phyloP scores from a whole-genome alignment of 148 eudicot species.

The Rhododendron griersonianum region DNA sequence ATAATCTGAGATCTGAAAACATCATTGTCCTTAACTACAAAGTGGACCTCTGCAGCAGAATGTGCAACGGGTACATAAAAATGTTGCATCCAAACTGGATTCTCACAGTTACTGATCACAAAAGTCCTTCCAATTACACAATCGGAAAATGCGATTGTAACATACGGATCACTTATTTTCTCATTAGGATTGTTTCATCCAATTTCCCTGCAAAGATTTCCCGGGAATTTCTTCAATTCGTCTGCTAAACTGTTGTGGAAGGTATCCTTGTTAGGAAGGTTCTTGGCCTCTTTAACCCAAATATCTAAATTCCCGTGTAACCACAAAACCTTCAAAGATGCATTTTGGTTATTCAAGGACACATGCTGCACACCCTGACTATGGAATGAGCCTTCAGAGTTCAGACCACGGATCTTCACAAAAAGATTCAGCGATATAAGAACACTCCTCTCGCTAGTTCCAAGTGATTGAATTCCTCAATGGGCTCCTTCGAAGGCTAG shows the following conservation, averaged over 20 bases:
- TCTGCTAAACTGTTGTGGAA: conserved; percentile 41
- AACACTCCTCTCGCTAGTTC: not conserved
- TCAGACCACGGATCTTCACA: not conserved
- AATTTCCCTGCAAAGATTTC: not conserved
- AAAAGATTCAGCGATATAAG: conserved; percentile 28
- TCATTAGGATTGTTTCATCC: conserved; percentile 19
- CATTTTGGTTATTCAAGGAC: conserved; percentile 49
- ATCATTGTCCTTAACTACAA: conserved; percentile 65
- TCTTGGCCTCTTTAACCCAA: conserved; percentile 71
- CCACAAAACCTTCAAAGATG: conserved; percentile 31
- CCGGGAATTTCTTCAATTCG: not conserved
- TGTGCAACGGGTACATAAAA: conserved; percentile 76
- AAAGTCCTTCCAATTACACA: conserved; percentile 66
- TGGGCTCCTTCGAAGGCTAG: no score
- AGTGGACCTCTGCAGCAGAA: conserved; percentile 52
- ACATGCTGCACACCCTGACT: conserved; percentile 50
- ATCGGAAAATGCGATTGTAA: conserved; percentile 43
- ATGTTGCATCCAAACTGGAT: conserved; percentile 74
- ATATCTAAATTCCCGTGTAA: conserved; percentile 88
- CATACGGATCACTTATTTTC: conserved; percentile 77
- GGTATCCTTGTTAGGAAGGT: conserved; percentile 73
- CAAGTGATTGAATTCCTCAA: no score
- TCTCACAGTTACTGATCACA: conserved; percentile 53
- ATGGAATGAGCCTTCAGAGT: not conserved
- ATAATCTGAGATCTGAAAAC: conserved; percentile 60